These are phyloP conservation scores for Chlorociboria aeruginascens DNA, from an alignment of 495 filamentous ascomycete genomes.

Conservation along the genomic window DNA sequence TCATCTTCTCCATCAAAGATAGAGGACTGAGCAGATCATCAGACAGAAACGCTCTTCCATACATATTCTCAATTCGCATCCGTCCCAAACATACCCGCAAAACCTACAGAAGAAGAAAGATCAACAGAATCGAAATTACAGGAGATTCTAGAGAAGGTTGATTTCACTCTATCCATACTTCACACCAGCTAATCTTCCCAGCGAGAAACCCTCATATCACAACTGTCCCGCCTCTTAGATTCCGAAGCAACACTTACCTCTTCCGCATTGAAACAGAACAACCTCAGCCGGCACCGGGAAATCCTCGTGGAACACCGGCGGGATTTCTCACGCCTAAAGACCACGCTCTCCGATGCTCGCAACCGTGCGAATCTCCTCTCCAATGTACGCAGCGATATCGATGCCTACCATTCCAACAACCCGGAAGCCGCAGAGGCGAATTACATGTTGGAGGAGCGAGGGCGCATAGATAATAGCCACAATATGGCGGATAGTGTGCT, in stretches of 20 bases:
- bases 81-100: slow-evolving; percentile 61
- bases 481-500: slow-evolving; percentile 81
- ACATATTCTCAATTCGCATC: slow-evolving; percentile 93
- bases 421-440: slow-evolving; percentile 76
- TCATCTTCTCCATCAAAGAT: background rate
- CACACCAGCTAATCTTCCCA: slow-evolving; percentile 24
- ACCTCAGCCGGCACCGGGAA: slow-evolving; percentile 84
- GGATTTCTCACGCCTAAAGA: slow-evolving; percentile 63
- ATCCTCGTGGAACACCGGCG: slow-evolving; percentile 77
- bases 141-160: slow-evolving; percentile 69
- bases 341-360: slow-evolving; percentile 57
- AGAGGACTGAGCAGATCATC: slow-evolving; percentile 12
- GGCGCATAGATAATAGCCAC: slow-evolving; percentile 74
- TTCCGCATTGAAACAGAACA: slow-evolving; percentile 88
- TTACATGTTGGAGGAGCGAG: slow-evolving; percentile 91
- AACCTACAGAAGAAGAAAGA: slow-evolving; percentile 76
- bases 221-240: slow-evolving; percentile 83
- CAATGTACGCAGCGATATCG: slow-evolving; percentile 84
- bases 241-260: slow-evolving; percentile 82
- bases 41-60: slow-evolving; percentile 92
- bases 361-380: slow-evolving; percentile 85
- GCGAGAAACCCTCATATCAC: slow-evolving; percentile 71
- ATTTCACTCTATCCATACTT: background rate
- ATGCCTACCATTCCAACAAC: slow-evolving; percentile 72
- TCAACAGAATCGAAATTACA: slow-evolving; percentile 69